A percentile compares a stretch with the other conserved stretches of the same genome.
Conservation (phyloP, 768 basidiomycete genomes). For the Cyathus striatus region DNA sequence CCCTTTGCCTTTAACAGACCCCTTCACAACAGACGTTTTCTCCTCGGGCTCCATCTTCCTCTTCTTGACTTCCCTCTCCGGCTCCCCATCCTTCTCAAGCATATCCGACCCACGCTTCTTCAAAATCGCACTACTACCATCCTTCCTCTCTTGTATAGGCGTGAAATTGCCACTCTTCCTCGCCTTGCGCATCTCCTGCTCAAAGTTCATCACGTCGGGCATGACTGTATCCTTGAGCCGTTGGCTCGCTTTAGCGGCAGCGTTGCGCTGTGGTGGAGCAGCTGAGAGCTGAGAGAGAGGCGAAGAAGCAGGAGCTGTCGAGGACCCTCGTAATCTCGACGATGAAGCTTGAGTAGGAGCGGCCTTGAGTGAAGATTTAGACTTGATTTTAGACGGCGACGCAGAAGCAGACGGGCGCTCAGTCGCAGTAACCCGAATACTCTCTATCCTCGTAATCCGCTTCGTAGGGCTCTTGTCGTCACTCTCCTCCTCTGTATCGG, state of each 20-base stretch:
- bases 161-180: constrained; percentile 21
- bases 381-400: constrained; percentile 7
- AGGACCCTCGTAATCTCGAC: background rate
- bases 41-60: constrained; percentile 5
- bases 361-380: constrained; percentile 6
- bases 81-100: constrained; percentile 6
- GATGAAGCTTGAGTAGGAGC: constrained; percentile 1
- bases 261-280: constrained; percentile 26
- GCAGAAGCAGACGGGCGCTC: constrained; percentile 11
- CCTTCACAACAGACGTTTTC: too few relatives aligned
- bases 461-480: constrained; percentile 7
- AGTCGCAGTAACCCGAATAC: constrained; percentile 20
- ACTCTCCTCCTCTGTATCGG: constrained; percentile 9
- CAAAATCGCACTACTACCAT: background rate
- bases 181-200: constrained; percentile 51
- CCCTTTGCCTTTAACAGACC: constrained; percentile 2
- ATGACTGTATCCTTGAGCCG: constrained; percentile 62
- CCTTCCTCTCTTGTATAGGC: constrained; percentile 3
- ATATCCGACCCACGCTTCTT: constrained; percentile 15
- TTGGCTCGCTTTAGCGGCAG: constrained; percentile 43
- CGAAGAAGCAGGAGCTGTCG: constrained; percentile 4
- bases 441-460: constrained; percentile 15
- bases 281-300: constrained; percentile 6
- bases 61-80: constrained; percentile 10
- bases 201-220: constrained; percentile 70